Percentiles rank a stretch among this genome's conserved stretches.
Evolutionary conservation across 2,329 filamentous ascomycete species (phyloP).

Genomic region (Claviceps capensis): DNA sequence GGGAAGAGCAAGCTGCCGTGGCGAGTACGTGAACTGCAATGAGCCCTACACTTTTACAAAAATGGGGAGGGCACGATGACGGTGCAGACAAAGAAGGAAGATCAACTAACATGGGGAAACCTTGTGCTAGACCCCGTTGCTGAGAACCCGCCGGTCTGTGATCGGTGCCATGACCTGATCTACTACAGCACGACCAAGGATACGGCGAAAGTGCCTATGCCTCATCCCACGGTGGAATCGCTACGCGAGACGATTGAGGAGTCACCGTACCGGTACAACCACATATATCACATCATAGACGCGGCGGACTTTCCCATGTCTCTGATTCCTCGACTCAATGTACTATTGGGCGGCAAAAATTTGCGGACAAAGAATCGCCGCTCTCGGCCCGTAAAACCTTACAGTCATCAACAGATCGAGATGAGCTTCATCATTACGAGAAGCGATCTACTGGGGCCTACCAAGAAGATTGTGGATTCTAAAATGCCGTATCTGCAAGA

Average conservation of each 20-base stretch:
- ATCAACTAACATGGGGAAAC: background rate
- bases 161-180: constrained; percentile 71
- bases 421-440: constrained; percentile 86
- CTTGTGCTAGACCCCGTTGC: background rate
- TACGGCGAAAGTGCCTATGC: constrained; percentile 42
- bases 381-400: constrained; percentile 52
- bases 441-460: constrained; percentile 71
- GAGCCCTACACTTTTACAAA: too few relatives aligned
- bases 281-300: constrained; percentile 90
- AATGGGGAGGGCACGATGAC: background rate
- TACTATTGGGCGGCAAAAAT: constrained; percentile 55
- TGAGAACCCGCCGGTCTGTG: constrained; percentile 52
- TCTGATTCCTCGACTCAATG: constrained; percentile 62
- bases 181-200: constrained; percentile 54
- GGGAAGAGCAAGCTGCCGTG: background rate
- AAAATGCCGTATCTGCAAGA: constrained; percentile 76
- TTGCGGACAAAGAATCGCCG: constrained; percentile 71
- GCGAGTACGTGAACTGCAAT: background rate
- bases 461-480: constrained; percentile 68
- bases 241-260: constrained; percentile 75
- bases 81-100: background rate
- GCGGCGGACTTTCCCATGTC: constrained; percentile 97
- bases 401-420: constrained; percentile 54
- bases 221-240: constrained; percentile 67
- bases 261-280: constrained; percentile 80